Percentiles rank a stretch among this genome's conserved stretches.
phyloP scores from a whole-genome alignment of 2,329 filamentous ascomycete genomes.

The Arthrobotrys pseudoclavata region DNA sequence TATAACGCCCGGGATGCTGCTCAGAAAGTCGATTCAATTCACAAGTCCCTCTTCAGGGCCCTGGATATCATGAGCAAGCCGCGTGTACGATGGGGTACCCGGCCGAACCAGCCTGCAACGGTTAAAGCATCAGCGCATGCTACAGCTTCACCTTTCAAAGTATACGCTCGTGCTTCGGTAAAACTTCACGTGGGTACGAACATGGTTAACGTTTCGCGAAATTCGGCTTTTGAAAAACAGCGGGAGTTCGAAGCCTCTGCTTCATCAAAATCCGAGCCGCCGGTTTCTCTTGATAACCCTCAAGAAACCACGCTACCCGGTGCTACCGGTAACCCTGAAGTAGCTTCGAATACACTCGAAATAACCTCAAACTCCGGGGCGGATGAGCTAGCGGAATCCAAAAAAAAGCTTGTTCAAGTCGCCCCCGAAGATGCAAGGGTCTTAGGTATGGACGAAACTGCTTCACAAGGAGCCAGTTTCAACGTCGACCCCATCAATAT shows the following conservation, averaged over 20 bases:
- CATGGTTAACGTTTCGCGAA: too few relatives aligned
- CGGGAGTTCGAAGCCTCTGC: not conserved
- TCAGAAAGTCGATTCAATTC: not conserved
- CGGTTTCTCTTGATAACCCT: too few relatives aligned
- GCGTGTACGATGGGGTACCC: not conserved
- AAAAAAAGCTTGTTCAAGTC: not conserved
- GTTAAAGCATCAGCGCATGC: not conserved
- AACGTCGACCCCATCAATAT: not conserved
- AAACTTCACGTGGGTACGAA: not conserved
- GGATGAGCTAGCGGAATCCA: not conserved
- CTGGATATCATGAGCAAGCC: conserved; percentile 37
- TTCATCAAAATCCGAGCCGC: not conserved
- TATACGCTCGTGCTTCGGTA: not conserved
- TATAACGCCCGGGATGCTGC: not conserved
- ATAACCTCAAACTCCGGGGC: not conserved
- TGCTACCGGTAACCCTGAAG: not conserved
- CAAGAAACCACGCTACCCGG: not conserved
- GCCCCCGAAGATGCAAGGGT: not conserved
- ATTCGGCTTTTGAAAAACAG: not conserved
- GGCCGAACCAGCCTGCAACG: not conserved
- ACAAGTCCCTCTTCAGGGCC: conserved; percentile 24
- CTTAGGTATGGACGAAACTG: not conserved
- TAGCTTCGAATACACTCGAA: not conserved
- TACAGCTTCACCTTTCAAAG: too few relatives aligned
- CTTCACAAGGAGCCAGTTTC: not conserved